Evolutionary conservation across 192 early-diverging fungal genomes (phyloP).

Genomic region (Oehlia diaphana): DNA sequence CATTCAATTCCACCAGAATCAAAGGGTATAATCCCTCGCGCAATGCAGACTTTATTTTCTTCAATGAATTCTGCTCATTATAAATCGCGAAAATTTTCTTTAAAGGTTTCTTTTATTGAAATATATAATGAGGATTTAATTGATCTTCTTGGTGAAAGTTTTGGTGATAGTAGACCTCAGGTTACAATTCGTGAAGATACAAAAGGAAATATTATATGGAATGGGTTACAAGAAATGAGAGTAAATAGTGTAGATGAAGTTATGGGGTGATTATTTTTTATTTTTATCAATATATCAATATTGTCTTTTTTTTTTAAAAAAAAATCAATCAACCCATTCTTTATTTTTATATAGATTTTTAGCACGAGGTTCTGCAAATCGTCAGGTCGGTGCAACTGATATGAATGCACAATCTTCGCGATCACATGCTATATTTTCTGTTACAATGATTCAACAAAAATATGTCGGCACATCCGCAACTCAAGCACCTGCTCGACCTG

Average conservation of each 20-base stretch:
- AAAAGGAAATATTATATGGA: slow-evolving; percentile 85
- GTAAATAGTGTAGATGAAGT: slow-evolving; percentile 73
- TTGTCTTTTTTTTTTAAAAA: slow-evolving; percentile 21
- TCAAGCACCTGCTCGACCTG: slow-evolving; percentile 25
- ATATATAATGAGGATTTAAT: slow-evolving; percentile 97
- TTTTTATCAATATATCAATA: background rate
- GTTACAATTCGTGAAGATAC: slow-evolving; percentile 84
- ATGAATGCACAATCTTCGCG: slow-evolving; percentile 96
- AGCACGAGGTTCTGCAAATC: slow-evolving; percentile 69
- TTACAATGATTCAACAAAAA: slow-evolving; percentile 81
- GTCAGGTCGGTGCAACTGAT: slow-evolving; percentile 91
- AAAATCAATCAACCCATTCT: background rate
- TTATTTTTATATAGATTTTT: slow-evolving; percentile 46
- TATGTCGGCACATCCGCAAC: slow-evolving; percentile 40
- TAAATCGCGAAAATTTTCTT: slow-evolving; percentile 36
- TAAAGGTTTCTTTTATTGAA: slow-evolving; percentile 92
- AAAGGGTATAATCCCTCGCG: slow-evolving; percentile 70
- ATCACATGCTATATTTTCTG: slow-evolving; percentile 96
- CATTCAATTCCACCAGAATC: slow-evolving; percentile 40
- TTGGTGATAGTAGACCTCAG: slow-evolving; percentile 55
- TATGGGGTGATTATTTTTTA: slow-evolving; percentile 51
- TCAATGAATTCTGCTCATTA: slow-evolving; percentile 32
- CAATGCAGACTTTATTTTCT: slow-evolving; percentile 65
- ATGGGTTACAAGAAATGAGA: slow-evolving; percentile 76
- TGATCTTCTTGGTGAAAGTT: slow-evolving; percentile 75